A percentile compares a stretch with the other conserved stretches of the same genome.
Conservation (phyloP, 2,329 filamentous ascomycete species). For the Aureobasidium melanogenum region DNA sequence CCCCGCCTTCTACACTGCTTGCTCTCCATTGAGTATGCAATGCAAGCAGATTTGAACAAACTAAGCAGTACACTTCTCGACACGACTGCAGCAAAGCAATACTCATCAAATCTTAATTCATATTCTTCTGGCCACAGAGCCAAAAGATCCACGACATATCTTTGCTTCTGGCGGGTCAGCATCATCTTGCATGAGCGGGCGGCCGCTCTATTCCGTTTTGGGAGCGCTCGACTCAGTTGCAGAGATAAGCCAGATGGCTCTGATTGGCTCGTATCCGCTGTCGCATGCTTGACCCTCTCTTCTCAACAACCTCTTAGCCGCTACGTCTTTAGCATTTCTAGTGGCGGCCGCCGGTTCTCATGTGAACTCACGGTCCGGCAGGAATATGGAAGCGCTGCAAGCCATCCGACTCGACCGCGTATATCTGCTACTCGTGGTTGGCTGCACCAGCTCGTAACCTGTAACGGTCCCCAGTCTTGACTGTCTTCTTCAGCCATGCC, state of each 20-base stretch:
- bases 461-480: constrained; percentile 9
- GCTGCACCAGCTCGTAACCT: constrained; percentile 1
- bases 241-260: constrained; percentile 13
- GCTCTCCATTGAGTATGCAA: neutral
- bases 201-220: constrained; percentile 1
- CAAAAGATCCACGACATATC: neutral
- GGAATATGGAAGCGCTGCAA: neutral
- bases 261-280: constrained; percentile 10
- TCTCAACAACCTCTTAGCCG: neutral
- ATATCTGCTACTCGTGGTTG: constrained; percentile 5
- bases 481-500: neutral
- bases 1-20: neutral
- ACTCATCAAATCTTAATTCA: constrained; percentile 10
- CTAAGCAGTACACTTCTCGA: neutral
- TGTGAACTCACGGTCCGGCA: constrained; percentile 8
- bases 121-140: neutral
- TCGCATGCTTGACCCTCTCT: neutral
- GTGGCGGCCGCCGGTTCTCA: constrained; percentile 7
- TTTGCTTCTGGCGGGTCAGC: constrained; percentile 9
- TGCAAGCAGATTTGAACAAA: neutral
- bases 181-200: constrained; percentile 9
- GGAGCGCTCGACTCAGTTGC: neutral
- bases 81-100: constrained; percentile 3
- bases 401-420: constrained; percentile 8
- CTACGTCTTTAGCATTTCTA: constrained; percentile 1